Evolutionary conservation across 768 basidiomycete species (phyloP).

Genomic region (Cyclocybe cylindracea): DNA sequence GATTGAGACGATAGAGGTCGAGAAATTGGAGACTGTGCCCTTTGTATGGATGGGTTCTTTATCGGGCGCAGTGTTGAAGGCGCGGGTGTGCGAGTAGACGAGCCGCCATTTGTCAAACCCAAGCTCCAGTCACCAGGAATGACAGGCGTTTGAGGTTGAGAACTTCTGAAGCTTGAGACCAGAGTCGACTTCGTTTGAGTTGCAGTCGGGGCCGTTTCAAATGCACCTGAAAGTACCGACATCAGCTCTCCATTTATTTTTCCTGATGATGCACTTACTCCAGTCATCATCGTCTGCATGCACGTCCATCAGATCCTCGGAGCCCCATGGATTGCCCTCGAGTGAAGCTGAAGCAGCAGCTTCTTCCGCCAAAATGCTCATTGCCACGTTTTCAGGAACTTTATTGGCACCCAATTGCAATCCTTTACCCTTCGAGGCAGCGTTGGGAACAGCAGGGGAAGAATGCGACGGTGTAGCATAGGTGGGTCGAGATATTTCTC

Average conservation of each 20-base stretch:
- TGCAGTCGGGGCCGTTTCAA: conserved; percentile 57
- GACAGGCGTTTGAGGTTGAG: conserved; percentile 4
- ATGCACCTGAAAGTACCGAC: conserved; percentile 54
- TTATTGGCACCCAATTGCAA: conserved; percentile 73
- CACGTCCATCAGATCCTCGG: conserved; percentile 87
- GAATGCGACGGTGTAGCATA: conserved; percentile 15
- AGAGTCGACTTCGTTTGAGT: conserved; percentile 17
- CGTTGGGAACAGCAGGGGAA: conserved; percentile 10
- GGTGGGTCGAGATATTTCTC: conserved; percentile 22
- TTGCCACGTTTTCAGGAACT: conserved; percentile 29
- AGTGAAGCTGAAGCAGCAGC: conserved; percentile 44
- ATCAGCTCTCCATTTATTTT: neutral
- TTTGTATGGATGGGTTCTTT: conserved; percentile 7
- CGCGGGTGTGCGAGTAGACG: neutral
- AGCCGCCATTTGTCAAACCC: neutral
- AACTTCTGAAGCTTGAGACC: conserved; percentile 4
- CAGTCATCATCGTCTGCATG: conserved; percentile 94
- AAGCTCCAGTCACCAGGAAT: neutral
- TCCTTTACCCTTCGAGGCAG: conserved; percentile 47
- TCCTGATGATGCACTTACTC: conserved; percentile 54
- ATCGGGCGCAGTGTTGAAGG: neutral
- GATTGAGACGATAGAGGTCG: conserved; percentile 16
- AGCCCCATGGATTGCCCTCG: conserved; percentile 41
- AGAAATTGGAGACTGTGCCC: conserved; percentile 13
- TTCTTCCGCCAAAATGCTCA: conserved; percentile 49